Evolutionary conservation across 2,329 filamentous ascomycete genomes (phyloP).

Genomic region (Fusarium nodosum): DNA sequence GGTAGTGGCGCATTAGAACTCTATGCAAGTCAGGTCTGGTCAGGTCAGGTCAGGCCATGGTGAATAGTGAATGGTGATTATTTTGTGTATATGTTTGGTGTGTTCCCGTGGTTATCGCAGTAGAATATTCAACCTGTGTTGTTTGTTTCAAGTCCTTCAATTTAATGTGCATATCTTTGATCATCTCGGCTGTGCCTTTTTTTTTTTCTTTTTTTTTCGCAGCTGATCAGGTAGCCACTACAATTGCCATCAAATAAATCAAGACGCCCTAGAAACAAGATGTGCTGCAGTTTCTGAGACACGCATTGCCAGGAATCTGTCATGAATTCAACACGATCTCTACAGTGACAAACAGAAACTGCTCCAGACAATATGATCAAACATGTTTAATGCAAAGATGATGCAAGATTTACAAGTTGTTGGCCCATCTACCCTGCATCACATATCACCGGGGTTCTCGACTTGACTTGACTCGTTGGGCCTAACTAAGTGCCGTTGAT

Average conservation of each 20-base stretch:
- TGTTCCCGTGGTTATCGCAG: neutral
- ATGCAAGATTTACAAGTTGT: conserved; percentile 4
- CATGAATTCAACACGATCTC: conserved; percentile 3
- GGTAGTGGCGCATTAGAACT: conserved; percentile 22
- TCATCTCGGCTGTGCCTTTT: neutral
- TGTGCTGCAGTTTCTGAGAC: conserved; percentile 30
- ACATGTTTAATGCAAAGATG: neutral
- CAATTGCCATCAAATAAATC: neutral
- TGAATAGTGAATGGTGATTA: neutral
- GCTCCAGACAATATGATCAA: neutral
- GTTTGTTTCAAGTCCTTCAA: neutral
- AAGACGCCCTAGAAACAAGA: conserved; percentile 8
- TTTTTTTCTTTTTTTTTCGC: conserved; percentile 6
- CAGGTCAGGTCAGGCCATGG: neutral
- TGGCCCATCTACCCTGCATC: conserved; percentile 21
- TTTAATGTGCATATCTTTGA: neutral
- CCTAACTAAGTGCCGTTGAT: conserved; percentile 22
- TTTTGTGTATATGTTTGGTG: neutral
- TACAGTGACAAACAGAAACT: neutral
- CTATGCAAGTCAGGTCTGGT: neutral
- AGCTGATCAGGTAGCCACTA: neutral
- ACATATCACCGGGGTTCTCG: too few relatives aligned
- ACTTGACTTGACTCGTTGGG: neutral
- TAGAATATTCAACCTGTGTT: neutral
- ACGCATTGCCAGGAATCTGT: conserved; percentile 10